phyloP scores from a whole-genome alignment of 805 yeast species.

The Saccharomycopsis sp. region DNA sequence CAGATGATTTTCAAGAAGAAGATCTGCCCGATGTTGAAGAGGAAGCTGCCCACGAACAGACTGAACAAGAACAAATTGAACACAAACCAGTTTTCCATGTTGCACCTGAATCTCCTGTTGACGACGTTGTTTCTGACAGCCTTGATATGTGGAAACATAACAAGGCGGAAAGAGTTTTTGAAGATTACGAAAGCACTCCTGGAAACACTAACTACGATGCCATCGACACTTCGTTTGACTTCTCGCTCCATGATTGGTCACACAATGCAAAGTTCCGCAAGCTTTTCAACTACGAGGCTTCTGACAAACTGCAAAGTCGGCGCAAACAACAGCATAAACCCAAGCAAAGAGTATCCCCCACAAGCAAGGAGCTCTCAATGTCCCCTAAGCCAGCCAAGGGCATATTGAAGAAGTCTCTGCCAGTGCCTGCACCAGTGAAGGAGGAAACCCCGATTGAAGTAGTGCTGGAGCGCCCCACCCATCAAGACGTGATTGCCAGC shows the following conservation, averaged over 20 bases:
- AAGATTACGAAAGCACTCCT: not conserved
- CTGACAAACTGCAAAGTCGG: too few relatives aligned
- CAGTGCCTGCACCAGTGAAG: too few relatives aligned
- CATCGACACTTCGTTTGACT: slow-evolving; percentile 15
- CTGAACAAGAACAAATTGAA: slow-evolving; percentile 1
- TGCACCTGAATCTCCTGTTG: not conserved
- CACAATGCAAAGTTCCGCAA: slow-evolving; percentile 5
- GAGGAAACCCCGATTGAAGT: too few relatives aligned
- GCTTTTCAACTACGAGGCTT: slow-evolving; percentile 4
- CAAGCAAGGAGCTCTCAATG: too few relatives aligned
- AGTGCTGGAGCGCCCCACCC: too few relatives aligned
- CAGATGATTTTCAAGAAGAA: not conserved
- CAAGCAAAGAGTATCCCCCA: too few relatives aligned
- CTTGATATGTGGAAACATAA: not conserved
- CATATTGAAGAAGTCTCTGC: too few relatives aligned
- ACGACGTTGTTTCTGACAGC: not conserved
- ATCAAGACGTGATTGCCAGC: too few relatives aligned
- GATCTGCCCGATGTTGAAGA: slow-evolving; percentile 8
- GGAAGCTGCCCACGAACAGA: slow-evolving; percentile 3
- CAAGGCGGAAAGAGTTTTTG: too few relatives aligned
- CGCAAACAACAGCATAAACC: too few relatives aligned
- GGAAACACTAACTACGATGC: not conserved
- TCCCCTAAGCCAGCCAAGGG: too few relatives aligned
- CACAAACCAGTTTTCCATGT: not conserved
- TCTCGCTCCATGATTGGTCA: slow-evolving; percentile 14